Evolutionary conservation across 2,329 filamentous ascomycete species (phyloP), one percentile per base, ranked within the genome.

Genomic region (Aspergillus alliaceus): DNA sequence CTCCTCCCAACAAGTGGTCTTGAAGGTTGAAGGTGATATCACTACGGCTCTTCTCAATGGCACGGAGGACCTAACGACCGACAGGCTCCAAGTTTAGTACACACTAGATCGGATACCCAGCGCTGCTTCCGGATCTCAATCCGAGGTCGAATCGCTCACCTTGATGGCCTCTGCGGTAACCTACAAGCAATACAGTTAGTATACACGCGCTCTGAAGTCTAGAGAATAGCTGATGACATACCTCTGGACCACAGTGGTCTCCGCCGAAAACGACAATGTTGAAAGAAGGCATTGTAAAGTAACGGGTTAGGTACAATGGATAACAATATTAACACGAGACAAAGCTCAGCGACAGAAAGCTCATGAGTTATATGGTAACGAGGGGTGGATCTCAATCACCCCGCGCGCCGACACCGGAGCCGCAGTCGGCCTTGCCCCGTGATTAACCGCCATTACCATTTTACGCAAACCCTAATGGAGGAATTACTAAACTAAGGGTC

Each of bases 1-100:
- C 93, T 70, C 95, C 93, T 69, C 95, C 93, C 57, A 99, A 85
- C 56, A 96, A 83, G 73, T 97, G 91, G 56, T 96, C 86, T 72
- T 96, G 85, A 68, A 97, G 89, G 74, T 95, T 91, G 80, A 98
- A 96, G 69, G 88, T 88, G 73, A 89, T 83, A 64, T 87, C 84
- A 56, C 87, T 83, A 71, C 86, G 87, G 66, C 81, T 79, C 67
- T 87, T 84, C 79, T 96, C 90, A 58, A 98, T 80, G 4, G 89
- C 83, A 72, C 88, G 89, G 71, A 98, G 84, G 64, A 95, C 80
- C 90, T 96, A 69, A 2, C 9, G 1, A 3, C 20, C 6, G 12
- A 25, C 22, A 27, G 25, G 20, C 11, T 9, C 15, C 37, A 9
- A 2, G 24, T 22, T 44, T 18, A 44, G 40, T 6, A 44, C 27